Percentiles rank a stretch among this genome's conserved stretches.
These are phyloP conservation scores for Chloranthus sessilifolius DNA, from an alignment of 164 flowering plant genomes.

Conservation along the genomic window DNA sequence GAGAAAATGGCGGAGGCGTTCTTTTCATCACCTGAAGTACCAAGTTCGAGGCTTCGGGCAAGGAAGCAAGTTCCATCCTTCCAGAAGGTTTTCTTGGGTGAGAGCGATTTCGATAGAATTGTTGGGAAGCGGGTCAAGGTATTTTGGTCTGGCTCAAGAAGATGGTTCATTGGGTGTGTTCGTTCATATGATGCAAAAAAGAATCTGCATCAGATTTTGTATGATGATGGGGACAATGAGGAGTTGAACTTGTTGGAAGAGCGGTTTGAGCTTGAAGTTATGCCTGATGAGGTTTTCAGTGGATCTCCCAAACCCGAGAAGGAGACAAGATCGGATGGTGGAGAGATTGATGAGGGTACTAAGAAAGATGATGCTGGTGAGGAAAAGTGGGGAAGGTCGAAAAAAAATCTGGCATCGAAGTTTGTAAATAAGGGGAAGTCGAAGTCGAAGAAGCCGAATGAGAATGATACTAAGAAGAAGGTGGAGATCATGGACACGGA, in stretches of 20 bases:
- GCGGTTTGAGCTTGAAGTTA: conserved; percentile 11
- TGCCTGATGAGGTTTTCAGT: conserved; percentile 8
- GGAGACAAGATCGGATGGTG: conserved; percentile 1
- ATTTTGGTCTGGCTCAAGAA: conserved; percentile 13
- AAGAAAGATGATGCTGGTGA: neutral
- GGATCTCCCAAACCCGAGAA: neutral
- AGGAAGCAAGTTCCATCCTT: conserved; percentile 9
- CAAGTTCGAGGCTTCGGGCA: conserved; percentile 5
- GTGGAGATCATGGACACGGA: neutral
- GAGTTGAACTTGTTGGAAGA: conserved; percentile 7
- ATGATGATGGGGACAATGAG: conserved; percentile 15
- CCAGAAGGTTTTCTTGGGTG: conserved; percentile 6
- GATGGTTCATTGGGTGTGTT: conserved; percentile 11
- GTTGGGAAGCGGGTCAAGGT: conserved; percentile 12
- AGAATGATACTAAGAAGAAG: neutral
- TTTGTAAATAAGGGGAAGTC: neutral
- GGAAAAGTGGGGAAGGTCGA: neutral
- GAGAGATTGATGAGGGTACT: neutral
- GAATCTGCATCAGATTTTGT: conserved; percentile 8
- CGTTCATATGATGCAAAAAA: too few relatives aligned
- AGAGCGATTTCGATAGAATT: conserved; percentile 8
- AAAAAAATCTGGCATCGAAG: neutral
- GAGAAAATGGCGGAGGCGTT: neutral
- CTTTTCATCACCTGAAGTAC: neutral
- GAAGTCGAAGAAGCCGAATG: neutral